Percentiles rank a stretch among this genome's conserved stretches.
Evolutionary conservation across 306 rosid species (phyloP).

Genomic region (Gillenia trifoliata): DNA sequence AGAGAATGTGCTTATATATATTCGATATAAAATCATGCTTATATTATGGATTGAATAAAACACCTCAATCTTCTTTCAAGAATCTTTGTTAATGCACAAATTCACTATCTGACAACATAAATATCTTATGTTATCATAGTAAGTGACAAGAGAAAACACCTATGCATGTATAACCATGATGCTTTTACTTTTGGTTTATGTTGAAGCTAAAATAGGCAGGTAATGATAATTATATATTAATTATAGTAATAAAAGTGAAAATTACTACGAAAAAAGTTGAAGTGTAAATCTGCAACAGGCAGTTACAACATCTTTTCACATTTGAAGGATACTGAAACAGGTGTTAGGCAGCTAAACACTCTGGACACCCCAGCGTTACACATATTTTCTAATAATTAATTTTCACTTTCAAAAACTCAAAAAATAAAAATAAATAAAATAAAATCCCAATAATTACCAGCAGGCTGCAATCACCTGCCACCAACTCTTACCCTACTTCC

Average conservation of each 20-base stretch:
- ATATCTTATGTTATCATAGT: too few relatives aligned
- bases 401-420: too few relatives aligned
- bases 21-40: too few relatives aligned
- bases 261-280: not conserved
- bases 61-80: too few relatives aligned
- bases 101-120: too few relatives aligned
- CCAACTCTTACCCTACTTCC: constrained; percentile 1
- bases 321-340: constrained; percentile 22
- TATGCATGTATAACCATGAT: not conserved
- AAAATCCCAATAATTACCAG: not conserved
- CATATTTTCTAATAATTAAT: not conserved
- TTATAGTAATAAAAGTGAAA: not conserved
- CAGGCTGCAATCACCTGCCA: not conserved
- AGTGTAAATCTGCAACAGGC: constrained; percentile 11
- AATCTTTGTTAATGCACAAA: too few relatives aligned
- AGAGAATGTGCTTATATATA: not conserved
- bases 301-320: constrained; percentile 24
- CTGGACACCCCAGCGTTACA: constrained; percentile 4
- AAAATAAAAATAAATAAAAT: not conserved
- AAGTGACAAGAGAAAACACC: too few relatives aligned
- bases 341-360: constrained; percentile 23
- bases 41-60: too few relatives aligned
- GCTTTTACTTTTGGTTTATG: not conserved
- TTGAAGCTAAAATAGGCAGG: constrained; percentile 9
- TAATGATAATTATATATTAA: not conserved